These are phyloP conservation scores for Parafenestella ontariensis DNA, from an alignment of 2,329 filamentous ascomycete species.

Conservation along the genomic window DNA sequence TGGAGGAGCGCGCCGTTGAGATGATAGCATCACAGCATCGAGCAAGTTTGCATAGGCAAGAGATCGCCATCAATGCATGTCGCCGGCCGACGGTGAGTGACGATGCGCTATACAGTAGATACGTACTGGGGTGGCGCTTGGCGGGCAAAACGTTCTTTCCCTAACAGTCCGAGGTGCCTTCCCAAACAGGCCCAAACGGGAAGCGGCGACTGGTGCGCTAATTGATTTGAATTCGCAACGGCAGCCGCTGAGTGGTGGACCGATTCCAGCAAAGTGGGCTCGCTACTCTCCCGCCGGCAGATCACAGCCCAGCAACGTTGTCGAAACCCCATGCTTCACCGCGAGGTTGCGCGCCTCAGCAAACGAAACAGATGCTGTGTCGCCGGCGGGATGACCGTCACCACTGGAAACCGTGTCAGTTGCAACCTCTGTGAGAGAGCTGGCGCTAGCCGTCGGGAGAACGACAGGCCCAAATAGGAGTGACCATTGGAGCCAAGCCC, in stretches of 20 bases:
- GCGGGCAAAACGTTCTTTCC: conserved; percentile 25
- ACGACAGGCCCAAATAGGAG: conserved; percentile 39
- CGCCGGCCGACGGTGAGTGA: conserved; percentile 11
- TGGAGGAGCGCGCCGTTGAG: conserved; percentile 17
- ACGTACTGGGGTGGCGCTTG: not conserved
- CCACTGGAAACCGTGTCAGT: conserved; percentile 15
- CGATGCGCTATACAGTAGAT: conserved; percentile 3
- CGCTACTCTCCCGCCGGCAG: conserved; percentile 27
- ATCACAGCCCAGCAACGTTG: conserved; percentile 26
- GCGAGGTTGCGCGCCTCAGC: conserved; percentile 3
- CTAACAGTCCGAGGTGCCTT: conserved; percentile 21
- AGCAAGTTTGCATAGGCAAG: conserved; percentile 13
- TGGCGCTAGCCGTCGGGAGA: conserved; percentile 26
- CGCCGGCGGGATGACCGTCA: conserved; percentile 5
- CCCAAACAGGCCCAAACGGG: conserved; percentile 16
- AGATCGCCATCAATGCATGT: conserved; percentile 6
- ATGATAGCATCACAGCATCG: conserved; percentile 17
- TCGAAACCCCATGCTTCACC: not conserved
- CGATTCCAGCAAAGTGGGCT: conserved; percentile 23
- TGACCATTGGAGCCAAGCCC: conserved; percentile 31
- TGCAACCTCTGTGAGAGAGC: conserved; percentile 8
- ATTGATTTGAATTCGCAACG: conserved; percentile 30
- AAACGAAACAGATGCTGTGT: conserved; percentile 11
- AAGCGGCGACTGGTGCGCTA: conserved; percentile 7
- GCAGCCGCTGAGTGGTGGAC: conserved; percentile 17